Conservation (phyloP, 2,329 filamentous ascomycete species). For the Colletotrichum chlorophyti region DNA sequence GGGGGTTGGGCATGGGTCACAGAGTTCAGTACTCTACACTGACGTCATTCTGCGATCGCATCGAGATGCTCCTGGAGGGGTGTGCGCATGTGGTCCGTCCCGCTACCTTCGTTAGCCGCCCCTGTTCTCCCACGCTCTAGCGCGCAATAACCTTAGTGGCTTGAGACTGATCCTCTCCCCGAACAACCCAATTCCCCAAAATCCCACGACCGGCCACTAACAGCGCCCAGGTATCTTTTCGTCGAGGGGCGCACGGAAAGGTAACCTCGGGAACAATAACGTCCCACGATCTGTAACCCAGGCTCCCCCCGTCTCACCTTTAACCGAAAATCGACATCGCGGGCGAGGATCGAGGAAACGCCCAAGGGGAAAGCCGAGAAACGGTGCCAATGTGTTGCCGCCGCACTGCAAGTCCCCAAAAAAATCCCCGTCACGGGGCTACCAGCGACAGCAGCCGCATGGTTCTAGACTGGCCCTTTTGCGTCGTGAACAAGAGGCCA, state of each 20-base stretch:
- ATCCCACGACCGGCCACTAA: not conserved
- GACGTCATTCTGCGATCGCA: conserved; percentile 26
- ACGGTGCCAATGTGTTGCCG: not conserved
- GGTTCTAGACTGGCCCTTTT: conserved; percentile 23
- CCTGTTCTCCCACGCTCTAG: not conserved
- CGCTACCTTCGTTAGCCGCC: conserved; percentile 3
- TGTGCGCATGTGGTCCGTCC: conserved; percentile 8
- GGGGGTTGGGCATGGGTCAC: not conserved
- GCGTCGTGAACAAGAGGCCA: conserved; percentile 8
- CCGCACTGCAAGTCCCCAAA: conserved; percentile 2
- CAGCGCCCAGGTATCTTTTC: not conserved
- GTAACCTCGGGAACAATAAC: not conserved
- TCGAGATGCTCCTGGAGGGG: conserved; percentile 19
- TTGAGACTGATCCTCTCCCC: not conserved
- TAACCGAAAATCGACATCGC: conserved; percentile 20
- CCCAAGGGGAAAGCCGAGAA: no score
- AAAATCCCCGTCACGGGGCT: conserved; percentile 23
- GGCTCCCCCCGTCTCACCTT: conserved; percentile 5
- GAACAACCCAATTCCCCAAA: not conserved
- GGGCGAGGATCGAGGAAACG: conserved; percentile 21
- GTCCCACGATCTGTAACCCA: conserved; percentile 13
- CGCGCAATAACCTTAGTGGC: conserved; percentile 3
- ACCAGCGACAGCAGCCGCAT: conserved; percentile 19
- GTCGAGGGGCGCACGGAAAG: no score
- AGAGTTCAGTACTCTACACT: not conserved